Evolutionary conservation across 495 filamentous ascomycete genomes (phyloP).

Genomic region (Neurospora terricola): DNA sequence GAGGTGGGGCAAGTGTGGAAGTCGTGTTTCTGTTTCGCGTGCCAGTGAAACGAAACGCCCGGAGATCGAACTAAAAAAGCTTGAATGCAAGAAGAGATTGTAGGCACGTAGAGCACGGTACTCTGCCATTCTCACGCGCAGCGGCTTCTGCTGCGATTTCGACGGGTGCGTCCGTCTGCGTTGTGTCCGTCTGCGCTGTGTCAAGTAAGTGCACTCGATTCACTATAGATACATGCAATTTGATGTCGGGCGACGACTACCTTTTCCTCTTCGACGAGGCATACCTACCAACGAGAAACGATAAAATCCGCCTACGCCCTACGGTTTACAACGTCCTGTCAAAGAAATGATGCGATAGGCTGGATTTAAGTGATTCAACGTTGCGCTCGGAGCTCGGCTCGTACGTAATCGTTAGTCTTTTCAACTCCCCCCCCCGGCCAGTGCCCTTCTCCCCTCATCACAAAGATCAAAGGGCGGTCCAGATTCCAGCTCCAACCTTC

Average conservation of each 20-base stretch:
- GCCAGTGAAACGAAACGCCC: neutral
- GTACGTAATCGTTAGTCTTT: neutral
- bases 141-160: neutral
- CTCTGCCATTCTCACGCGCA: no score
- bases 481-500: neutral
- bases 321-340: neutral
- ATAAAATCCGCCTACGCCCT: neutral
- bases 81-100: neutral
- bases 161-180: neutral
- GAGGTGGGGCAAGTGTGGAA: neutral
- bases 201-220: no score
- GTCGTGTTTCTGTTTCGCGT: neutral
- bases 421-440: neutral
- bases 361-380: neutral
- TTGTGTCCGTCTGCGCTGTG: no score
- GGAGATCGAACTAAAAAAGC: no score
- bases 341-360: neutral
- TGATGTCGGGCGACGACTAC: neutral
- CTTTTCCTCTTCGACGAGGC: no score
- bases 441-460: neutral
- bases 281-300: neutral
- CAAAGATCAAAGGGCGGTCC: neutral
- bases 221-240: neutral
- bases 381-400: neutral
- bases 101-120: no score